Evolutionary conservation across 371 early-diverging fungal genomes (phyloP).

Genomic region (Nematocida sp.): DNA sequence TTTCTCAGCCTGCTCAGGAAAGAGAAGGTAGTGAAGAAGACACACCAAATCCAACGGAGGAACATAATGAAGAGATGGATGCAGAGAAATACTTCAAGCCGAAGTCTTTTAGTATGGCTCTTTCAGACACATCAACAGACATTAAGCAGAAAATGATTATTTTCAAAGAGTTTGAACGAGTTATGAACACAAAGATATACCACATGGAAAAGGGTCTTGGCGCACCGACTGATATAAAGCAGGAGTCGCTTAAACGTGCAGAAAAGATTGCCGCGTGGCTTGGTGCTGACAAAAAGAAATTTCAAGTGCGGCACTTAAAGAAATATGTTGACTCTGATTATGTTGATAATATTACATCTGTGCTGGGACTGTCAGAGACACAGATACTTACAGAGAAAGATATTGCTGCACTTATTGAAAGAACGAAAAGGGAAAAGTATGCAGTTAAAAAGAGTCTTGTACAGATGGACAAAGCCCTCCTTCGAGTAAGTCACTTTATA

Average conservation of each 20-base stretch:
- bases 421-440: conserved; percentile 65
- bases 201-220: conserved; percentile 30
- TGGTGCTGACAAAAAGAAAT: conserved; percentile 35
- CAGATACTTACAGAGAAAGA: conserved; percentile 51
- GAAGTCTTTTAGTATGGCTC: conserved; percentile 15
- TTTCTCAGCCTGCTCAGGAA: conserved; percentile 5
- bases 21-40: conserved; percentile 21
- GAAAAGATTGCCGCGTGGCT: conserved; percentile 48
- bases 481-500: conserved; percentile 56
- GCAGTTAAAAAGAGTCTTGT: conserved; percentile 64
- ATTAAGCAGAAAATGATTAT: conserved; percentile 62
- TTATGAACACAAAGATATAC: conserved; percentile 25
- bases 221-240: conserved; percentile 50
- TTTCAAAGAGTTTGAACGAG: conserved; percentile 67
- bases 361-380: conserved; percentile 44
- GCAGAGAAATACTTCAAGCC: conserved; percentile 58
- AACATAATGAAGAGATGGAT: conserved; percentile 4
- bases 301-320: conserved; percentile 36
- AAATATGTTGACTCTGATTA: conserved; percentile 54
- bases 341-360: conserved; percentile 55
- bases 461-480: conserved; percentile 68
- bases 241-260: conserved; percentile 45
- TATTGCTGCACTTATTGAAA: conserved; percentile 63
- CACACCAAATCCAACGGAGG: conserved; percentile 2
- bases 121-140: conserved; percentile 22